Evolutionary conservation across 2,329 filamentous ascomycete genomes (phyloP).

Genomic region (Teratosphaeria zuluensis): DNA sequence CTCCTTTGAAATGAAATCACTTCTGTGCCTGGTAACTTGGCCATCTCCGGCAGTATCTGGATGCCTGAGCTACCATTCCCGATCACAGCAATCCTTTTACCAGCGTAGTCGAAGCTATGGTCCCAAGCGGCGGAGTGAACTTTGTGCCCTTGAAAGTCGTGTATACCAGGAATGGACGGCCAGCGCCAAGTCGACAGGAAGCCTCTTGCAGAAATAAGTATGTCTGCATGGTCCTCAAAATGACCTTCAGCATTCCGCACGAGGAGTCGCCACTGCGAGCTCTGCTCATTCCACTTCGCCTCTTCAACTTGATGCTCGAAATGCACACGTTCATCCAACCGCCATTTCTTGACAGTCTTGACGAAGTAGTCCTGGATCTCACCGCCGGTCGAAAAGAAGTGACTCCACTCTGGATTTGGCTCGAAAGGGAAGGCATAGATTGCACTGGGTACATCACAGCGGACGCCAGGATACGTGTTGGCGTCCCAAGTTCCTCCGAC

Average conservation of each 20-base stretch:
- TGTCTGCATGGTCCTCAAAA: slow-evolving; percentile 24
- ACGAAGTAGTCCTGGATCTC: slow-evolving; percentile 36
- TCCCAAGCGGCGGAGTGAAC: slow-evolving; percentile 27
- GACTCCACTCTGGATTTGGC: slow-evolving; percentile 14
- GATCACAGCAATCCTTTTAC: slow-evolving; percentile 22
- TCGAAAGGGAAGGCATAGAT: slow-evolving; percentile 25
- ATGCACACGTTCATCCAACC: slow-evolving; percentile 29
- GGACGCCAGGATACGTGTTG: slow-evolving; percentile 26
- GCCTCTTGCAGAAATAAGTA: slow-evolving; percentile 24
- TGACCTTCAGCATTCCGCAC: slow-evolving; percentile 19
- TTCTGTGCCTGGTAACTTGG: slow-evolving; percentile 21
- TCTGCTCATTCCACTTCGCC: slow-evolving; percentile 29
- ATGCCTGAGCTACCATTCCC: slow-evolving; percentile 28
- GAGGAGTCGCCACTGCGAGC: slow-evolving; percentile 27
- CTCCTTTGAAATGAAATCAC: slow-evolving; percentile 27
- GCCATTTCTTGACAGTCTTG: slow-evolving; percentile 28
- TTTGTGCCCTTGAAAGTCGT: slow-evolving; percentile 25
- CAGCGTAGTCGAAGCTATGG: slow-evolving; percentile 16
- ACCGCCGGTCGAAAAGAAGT: slow-evolving; percentile 29
- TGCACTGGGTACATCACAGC: background rate
- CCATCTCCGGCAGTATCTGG: slow-evolving; percentile 28
- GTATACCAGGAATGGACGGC: slow-evolving; percentile 26
- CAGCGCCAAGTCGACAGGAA: slow-evolving; percentile 20
- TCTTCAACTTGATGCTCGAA: slow-evolving; percentile 29
- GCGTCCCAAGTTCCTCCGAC: slow-evolving; percentile 31